phyloP scores from a whole-genome alignment of 148 eudicot genomes.

The Spergularia marina region DNA sequence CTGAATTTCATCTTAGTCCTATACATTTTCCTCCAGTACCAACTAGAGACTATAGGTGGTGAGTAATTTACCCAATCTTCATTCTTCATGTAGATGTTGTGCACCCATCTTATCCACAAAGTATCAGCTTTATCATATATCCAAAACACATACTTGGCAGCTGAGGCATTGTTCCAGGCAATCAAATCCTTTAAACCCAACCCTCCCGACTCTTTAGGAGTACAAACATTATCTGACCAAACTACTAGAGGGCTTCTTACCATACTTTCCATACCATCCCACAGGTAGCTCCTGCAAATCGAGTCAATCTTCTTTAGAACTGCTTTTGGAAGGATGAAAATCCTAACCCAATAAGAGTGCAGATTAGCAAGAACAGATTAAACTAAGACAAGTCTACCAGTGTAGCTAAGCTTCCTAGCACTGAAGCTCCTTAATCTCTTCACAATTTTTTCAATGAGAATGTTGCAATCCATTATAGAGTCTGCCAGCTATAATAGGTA shows the following conservation, averaged over 20 bases:
- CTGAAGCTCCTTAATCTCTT: neutral
- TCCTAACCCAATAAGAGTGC: neutral
- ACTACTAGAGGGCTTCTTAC: fast-evolving
- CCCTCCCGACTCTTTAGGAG: neutral
- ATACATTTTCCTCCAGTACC: no score
- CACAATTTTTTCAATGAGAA: neutral
- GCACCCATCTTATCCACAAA: no score
- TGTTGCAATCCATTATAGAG: neutral
- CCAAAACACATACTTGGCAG: neutral
- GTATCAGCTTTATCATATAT: neutral
- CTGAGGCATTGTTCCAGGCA: neutral
- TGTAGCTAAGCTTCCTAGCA: neutral
- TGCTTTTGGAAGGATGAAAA: neutral
- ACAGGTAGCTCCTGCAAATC: neutral
- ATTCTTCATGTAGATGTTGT: no score
- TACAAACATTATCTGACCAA: neutral
- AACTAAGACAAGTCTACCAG: neutral
- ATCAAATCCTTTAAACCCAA: neutral
- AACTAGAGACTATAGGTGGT: no score
- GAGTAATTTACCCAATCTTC: no score
- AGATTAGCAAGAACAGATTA: neutral
- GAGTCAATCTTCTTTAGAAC: neutral
- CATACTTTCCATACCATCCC: neutral
- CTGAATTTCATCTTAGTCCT: no score
- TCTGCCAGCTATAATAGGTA: neutral